These are phyloP conservation scores for Pythium rishiriense DNA, from an alignment of 352 stramenopile genomes.

Conservation along the genomic window DNA sequence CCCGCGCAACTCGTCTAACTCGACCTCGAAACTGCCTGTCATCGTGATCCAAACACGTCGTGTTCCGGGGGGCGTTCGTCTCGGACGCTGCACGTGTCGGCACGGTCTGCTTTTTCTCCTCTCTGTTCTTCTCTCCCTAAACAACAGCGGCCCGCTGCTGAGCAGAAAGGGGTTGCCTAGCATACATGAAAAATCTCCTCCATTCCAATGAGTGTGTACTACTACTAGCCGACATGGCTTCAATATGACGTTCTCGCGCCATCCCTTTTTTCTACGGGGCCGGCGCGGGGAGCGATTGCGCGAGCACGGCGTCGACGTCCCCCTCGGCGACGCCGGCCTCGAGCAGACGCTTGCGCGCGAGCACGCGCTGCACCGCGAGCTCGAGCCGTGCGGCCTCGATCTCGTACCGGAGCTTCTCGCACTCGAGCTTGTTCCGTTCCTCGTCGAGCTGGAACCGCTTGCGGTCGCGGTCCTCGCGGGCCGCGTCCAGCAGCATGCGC, in stretches of 20 bases:
- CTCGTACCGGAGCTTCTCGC: slow-evolving; percentile 62
- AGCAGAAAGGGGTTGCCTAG: no score
- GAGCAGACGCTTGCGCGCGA: slow-evolving; percentile 54
- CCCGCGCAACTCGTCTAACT: slow-evolving; percentile 29
- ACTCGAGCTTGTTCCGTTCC: slow-evolving; percentile 59
- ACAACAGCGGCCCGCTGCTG: no score
- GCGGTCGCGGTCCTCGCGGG: slow-evolving; percentile 60
- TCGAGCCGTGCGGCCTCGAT: slow-evolving; percentile 52
- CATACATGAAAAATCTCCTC: neutral
- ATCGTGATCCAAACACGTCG: no score
- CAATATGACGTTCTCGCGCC: neutral
- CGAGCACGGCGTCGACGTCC: slow-evolving; percentile 38
- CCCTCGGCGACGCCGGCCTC: slow-evolving; percentile 43
- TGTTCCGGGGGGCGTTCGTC: no score
- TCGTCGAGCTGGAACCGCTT: slow-evolving; percentile 67
- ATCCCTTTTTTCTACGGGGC: neutral
- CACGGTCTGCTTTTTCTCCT: no score
- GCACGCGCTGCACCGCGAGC: slow-evolving; percentile 49
- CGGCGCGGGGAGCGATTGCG: slow-evolving; percentile 8
- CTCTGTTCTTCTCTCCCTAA: no score
- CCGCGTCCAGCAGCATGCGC: slow-evolving; percentile 47
- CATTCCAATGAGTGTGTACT: neutral
- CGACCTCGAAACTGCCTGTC: neutral
- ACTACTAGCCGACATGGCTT: neutral
- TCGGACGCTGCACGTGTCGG: no score